Percentiles rank a stretch among this genome's conserved stretches.
These are phyloP conservation scores for Russula sp. DNA, from an alignment of 768 basidiomycete species.

Conservation along the genomic window DNA sequence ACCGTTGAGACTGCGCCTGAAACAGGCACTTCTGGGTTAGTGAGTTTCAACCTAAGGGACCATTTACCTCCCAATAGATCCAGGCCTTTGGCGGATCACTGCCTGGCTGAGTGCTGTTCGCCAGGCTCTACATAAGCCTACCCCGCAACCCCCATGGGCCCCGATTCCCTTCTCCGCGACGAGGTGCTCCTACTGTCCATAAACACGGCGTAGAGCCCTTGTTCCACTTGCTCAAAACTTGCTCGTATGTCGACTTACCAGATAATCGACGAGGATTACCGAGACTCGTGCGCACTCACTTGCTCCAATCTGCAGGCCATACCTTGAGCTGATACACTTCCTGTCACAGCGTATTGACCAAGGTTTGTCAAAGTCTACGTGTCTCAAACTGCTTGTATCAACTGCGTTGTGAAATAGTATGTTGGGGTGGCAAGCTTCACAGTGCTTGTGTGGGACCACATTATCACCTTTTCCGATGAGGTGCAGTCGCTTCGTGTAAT, in stretches of 20 bases:
- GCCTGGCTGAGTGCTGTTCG: neutral
- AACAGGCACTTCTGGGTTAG: too few relatives aligned
- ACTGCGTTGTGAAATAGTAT: conserved; percentile 29
- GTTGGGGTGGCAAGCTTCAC: conserved; percentile 47
- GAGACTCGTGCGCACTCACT: conserved; percentile 1
- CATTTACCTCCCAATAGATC: neutral
- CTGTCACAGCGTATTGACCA: neutral
- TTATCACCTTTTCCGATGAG: conserved; percentile 45
- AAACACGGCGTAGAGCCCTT: too few relatives aligned
- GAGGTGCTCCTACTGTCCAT: too few relatives aligned
- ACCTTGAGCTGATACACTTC: neutral
- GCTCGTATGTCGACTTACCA: too few relatives aligned
- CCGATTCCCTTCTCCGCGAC: too few relatives aligned
- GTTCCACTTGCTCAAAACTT: too few relatives aligned
- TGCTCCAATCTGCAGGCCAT: neutral
- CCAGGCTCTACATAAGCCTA: too few relatives aligned
- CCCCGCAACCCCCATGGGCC: neutral
- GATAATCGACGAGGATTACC: neutral
- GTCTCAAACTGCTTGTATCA: neutral
- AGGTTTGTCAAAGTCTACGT: neutral
- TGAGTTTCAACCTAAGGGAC: too few relatives aligned
- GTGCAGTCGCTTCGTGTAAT: conserved; percentile 18
- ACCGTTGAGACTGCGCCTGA: too few relatives aligned
- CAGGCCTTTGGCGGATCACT: neutral
- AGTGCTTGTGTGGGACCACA: conserved; percentile 50